Percentiles rank a stretch among this genome's conserved stretches.
phyloP scores from a whole-genome alignment of 2,329 filamentous ascomycete species.

The Fusarium sp. region DNA sequence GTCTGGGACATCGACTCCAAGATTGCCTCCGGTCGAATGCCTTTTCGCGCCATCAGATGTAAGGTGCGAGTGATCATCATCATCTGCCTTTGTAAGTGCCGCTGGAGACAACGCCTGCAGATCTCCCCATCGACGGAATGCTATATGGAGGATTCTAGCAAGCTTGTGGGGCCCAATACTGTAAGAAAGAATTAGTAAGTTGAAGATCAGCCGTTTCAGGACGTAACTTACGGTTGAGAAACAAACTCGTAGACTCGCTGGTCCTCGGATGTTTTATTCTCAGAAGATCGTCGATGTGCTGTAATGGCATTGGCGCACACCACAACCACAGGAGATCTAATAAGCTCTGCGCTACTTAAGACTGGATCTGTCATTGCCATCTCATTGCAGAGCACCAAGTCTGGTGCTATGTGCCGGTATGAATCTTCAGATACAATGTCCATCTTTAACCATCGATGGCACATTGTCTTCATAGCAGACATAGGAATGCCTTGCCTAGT shows the following conservation, averaged over 20 bases:
- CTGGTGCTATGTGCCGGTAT: slow-evolving; percentile 34
- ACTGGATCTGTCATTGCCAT: slow-evolving; percentile 19
- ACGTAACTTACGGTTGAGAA: slow-evolving; percentile 54
- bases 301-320: slow-evolving; percentile 52
- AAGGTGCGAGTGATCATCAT: background rate
- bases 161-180: slow-evolving; percentile 57
- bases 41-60: background rate
- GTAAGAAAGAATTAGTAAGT: background rate
- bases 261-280: slow-evolving; percentile 30
- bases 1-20: background rate
- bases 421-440: slow-evolving; percentile 27
- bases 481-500: slow-evolving; percentile 22
- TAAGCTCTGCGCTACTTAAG: slow-evolving; percentile 14
- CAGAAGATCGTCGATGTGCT: slow-evolving; percentile 48
- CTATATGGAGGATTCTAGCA: slow-evolving; percentile 51
- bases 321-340: slow-evolving; percentile 48
- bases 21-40: background rate
- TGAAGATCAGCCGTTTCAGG: background rate
- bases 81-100: background rate
- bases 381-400: slow-evolving; percentile 49
- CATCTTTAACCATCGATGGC: slow-evolving; percentile 42
- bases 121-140: slow-evolving; percentile 49
- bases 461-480: slow-evolving; percentile 36
- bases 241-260: slow-evolving; percentile 55
- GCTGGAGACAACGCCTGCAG: slow-evolving; percentile 24